Evolutionary conservation across 164 flowering plant species (phyloP).

Genomic region (Buxus sempervirens): DNA sequence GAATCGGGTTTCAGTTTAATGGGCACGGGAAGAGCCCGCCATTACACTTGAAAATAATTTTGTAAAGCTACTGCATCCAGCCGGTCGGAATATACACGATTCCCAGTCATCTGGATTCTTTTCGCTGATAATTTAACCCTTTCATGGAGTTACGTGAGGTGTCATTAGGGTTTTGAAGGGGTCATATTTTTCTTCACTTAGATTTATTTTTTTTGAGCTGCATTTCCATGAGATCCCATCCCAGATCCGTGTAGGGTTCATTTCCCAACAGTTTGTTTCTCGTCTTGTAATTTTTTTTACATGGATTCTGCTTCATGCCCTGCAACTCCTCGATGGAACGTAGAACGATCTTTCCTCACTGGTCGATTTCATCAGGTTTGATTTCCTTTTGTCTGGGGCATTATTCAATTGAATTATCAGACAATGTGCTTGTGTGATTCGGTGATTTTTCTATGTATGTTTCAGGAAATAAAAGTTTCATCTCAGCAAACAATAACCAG

Average conservation of each 20-base stretch:
- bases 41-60: too few species aligned
- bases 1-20: too few species aligned
- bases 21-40: too few species aligned
- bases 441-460: background rate
- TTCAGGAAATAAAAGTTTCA: constrained; percentile 46
- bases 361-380: constrained; percentile 79
- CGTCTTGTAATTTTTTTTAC: background rate
- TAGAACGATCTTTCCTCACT: constrained; percentile 77
- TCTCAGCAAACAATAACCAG: constrained; percentile 39
- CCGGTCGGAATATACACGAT: too few species aligned
- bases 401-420: background rate
- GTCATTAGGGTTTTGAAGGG: background rate
- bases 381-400: background rate
- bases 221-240: background rate
- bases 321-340: constrained; percentile 72
- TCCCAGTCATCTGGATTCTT: too few species aligned
- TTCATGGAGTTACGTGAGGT: background rate
- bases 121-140: too few species aligned
- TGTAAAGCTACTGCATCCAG: too few species aligned
- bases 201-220: background rate
- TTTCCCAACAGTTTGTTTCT: background rate
- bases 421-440: background rate
- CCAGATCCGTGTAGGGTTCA: background rate
- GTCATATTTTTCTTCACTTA: too few species aligned
- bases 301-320: constrained; percentile 36